These are phyloP conservation scores for Zygosaccharomyces bisporus DNA, from an alignment of 805 yeast genomes.

Conservation along the genomic window DNA sequence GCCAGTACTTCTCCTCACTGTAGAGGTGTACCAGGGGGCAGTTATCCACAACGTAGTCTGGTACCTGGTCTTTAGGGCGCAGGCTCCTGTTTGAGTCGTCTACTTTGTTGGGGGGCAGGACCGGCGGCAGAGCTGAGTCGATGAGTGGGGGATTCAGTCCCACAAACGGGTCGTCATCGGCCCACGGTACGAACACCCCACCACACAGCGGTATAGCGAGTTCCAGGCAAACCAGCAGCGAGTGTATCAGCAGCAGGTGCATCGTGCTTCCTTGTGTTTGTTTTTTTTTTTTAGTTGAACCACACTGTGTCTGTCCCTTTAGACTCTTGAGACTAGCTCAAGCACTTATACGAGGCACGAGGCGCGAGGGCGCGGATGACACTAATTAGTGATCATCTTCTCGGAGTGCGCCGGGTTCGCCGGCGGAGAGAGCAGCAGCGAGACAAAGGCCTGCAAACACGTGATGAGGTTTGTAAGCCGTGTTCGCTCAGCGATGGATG, in stretches of 20 bases:
- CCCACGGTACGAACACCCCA: conserved; percentile 18
- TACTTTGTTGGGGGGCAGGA: conserved; percentile 27
- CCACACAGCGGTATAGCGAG: neutral
- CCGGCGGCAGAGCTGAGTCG: conserved; percentile 22
- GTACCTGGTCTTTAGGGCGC: conserved; percentile 43
- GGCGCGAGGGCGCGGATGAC: too few species aligned
- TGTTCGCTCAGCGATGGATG: too few species aligned
- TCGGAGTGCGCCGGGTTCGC: too few species aligned
- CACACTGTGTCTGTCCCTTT: neutral
- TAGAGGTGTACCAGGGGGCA: conserved; percentile 82
- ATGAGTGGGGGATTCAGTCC: conserved; percentile 6
- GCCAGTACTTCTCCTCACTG: conserved; percentile 82
- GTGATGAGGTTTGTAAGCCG: too few species aligned
- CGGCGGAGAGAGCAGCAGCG: too few species aligned
- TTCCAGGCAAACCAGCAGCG: neutral
- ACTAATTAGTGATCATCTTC: too few species aligned
- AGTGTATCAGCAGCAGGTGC: neutral
- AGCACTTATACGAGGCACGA: neutral
- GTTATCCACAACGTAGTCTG: conserved; percentile 56
- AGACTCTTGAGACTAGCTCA: neutral
- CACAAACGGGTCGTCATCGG: conserved; percentile 21
- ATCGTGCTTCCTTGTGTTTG: neutral
- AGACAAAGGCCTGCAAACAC: too few species aligned
- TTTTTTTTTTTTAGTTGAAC: neutral
- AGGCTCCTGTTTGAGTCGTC: conserved; percentile 30